Evolutionary conservation across 441 rosid species (phyloP).

Genomic region (Pelargonium cotyledonis): DNA sequence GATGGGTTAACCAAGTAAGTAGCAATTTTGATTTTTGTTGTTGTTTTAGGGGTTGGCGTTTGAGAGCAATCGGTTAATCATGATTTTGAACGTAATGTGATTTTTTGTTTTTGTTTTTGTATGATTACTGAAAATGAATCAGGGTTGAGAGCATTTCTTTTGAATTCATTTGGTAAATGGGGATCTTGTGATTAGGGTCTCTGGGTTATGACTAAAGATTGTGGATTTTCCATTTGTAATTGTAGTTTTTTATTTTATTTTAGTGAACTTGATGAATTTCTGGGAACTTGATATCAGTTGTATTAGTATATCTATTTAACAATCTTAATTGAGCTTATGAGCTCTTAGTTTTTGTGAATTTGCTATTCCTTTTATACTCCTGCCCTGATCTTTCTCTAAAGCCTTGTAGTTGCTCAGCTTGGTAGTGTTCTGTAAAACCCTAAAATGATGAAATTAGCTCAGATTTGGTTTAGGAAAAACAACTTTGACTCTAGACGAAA

Average conservation of each 20-base stretch:
- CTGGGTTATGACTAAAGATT: too few species aligned
- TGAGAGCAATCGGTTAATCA: not conserved
- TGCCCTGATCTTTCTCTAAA: not conserved
- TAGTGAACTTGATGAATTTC: not conserved
- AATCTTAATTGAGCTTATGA: not conserved
- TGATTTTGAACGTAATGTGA: not conserved
- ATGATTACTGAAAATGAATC: not conserved
- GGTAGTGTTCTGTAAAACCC: not conserved
- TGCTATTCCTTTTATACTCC: too few species aligned
- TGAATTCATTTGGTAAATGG: not conserved
- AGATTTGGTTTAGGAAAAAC: not conserved
- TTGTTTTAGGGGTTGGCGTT: not conserved
- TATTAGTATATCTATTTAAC: not conserved
- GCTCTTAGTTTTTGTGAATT: too few species aligned
- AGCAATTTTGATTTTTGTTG: not conserved
- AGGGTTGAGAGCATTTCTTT: not conserved
- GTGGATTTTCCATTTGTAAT: not conserved
- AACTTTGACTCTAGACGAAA: not conserved
- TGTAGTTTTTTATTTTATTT: too few species aligned
- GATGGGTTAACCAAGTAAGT: conserved; percentile 5
- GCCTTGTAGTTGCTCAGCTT: not conserved
- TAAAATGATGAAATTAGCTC: not conserved
- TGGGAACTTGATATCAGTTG: not conserved
- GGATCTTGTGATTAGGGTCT: too few species aligned
- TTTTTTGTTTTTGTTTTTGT: not conserved